A percentile compares a stretch with the other conserved stretches of the same genome.
These are phyloP conservation scores for Karstenula rhodostoma DNA, from an alignment of 2,329 filamentous ascomycete genomes.

Conservation along the genomic window DNA sequence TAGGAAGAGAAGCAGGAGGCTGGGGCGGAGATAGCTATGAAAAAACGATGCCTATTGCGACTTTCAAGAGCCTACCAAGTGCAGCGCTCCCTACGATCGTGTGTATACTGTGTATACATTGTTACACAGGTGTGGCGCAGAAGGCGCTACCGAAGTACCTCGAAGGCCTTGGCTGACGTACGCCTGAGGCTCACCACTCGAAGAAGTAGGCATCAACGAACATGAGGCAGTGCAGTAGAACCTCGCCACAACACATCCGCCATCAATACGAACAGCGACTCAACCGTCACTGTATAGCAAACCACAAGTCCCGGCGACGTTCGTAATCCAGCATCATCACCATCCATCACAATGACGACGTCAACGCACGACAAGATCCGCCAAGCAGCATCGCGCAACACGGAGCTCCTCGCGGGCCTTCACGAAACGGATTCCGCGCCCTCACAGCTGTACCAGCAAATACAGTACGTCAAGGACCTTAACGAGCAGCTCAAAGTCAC, in stretches of 20 bases:
- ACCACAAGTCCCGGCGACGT: not conserved
- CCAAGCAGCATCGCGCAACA: slow-evolving; percentile 35
- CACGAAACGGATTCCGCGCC: slow-evolving; percentile 40
- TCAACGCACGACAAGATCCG: slow-evolving; percentile 37
- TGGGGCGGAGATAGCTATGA: not conserved
- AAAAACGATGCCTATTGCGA: no score
- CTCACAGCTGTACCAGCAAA: slow-evolving; percentile 41
- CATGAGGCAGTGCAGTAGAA: slow-evolving; percentile 1
- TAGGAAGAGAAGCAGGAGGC: not conserved
- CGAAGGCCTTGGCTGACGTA: slow-evolving; percentile 3
- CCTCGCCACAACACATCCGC: not conserved
- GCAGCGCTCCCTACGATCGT: no score
- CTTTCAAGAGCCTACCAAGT: no score
- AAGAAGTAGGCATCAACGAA: not conserved
- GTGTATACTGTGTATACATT: not conserved
- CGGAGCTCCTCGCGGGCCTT: slow-evolving; percentile 35
- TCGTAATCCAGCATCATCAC: not conserved
- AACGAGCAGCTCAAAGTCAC: slow-evolving; percentile 31
- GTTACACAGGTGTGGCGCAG: slow-evolving; percentile 1
- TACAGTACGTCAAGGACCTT: slow-evolving; percentile 39
- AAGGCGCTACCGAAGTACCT: not conserved
- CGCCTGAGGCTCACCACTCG: not conserved
- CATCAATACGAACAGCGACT: not conserved
- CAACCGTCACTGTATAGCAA: no score
- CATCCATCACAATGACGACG: slow-evolving; percentile 27